A percentile compares a stretch with the other conserved stretches of the same genome.
These are phyloP conservation scores for Plantago major DNA, from an alignment of 257 asterid genomes.

Conservation along the genomic window DNA sequence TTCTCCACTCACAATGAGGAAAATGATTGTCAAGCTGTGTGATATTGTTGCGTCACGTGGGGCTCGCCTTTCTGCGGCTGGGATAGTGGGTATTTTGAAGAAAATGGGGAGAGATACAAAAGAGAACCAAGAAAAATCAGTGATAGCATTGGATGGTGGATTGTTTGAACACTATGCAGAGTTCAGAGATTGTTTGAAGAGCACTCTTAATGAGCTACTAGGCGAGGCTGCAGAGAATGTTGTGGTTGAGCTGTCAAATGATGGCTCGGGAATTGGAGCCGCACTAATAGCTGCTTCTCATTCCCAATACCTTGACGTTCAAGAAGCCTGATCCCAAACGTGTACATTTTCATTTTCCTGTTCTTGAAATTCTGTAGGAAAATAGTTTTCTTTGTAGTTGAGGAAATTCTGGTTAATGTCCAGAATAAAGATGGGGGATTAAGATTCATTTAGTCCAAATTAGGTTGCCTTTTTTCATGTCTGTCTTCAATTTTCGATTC, in stretches of 20 bases:
- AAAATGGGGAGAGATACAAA: conserved; percentile 70
- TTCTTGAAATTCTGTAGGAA: background rate
- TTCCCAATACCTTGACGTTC: conserved; percentile 54
- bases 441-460: background rate
- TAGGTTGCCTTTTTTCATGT: conserved; percentile 5
- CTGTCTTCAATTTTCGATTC: background rate
- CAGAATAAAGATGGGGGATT: conserved; percentile 17
- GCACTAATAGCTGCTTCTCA: conserved; percentile 92
- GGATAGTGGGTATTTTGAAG: conserved; percentile 65
- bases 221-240: conserved; percentile 44
- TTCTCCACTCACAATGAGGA: conserved; percentile 60
- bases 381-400: background rate
- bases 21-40: conserved; percentile 54
- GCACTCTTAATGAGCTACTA: conserved; percentile 59
- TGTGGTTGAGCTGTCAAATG: conserved; percentile 49
- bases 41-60: conserved; percentile 74
- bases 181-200: conserved; percentile 55
- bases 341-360: conserved; percentile 12
- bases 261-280: conserved; percentile 91
- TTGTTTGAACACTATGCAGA: conserved; percentile 66
- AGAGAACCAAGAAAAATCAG: conserved; percentile 54
- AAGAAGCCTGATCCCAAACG: conserved; percentile 24
- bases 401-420: conserved; percentile 4
- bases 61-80: conserved; percentile 87
- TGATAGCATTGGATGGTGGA: conserved; percentile 76